phyloP scores from a whole-genome alignment of 371 early-diverging fungal species.

The Choanephora cucurbitarum region DNA sequence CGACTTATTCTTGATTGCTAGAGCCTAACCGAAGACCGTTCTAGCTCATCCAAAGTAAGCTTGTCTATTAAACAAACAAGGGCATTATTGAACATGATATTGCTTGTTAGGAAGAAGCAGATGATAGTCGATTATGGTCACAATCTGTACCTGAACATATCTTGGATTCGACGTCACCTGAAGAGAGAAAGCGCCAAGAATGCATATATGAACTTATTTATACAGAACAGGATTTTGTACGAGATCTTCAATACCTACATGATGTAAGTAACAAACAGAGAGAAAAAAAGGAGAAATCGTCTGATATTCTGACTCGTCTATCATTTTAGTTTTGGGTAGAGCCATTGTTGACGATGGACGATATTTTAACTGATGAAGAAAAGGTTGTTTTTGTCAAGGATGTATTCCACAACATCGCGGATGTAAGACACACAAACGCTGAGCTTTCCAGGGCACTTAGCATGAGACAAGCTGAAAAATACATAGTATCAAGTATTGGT shows the following conservation, averaged over 20 bases:
- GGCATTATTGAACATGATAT: neutral
- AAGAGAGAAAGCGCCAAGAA: constrained; percentile 29
- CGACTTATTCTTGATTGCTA: too few species aligned
- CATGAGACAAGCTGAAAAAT: constrained; percentile 68
- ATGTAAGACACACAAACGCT: constrained; percentile 72
- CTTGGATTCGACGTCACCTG: constrained; percentile 8
- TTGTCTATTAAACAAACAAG: neutral
- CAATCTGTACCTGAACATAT: constrained; percentile 19
- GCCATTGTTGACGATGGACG: constrained; percentile 68
- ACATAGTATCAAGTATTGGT: constrained; percentile 74
- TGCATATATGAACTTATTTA: constrained; percentile 26
- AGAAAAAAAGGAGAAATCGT: too few species aligned
- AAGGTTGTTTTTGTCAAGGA: constrained; percentile 70
- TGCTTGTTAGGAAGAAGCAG: constrained; percentile 5
- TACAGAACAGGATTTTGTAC: constrained; percentile 27
- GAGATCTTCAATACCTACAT: constrained; percentile 16
- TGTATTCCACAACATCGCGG: constrained; percentile 82
- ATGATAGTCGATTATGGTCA: constrained; percentile 16
- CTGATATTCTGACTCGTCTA: neutral
- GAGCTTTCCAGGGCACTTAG: constrained; percentile 66
- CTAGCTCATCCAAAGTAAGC: neutral
- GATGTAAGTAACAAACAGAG: constrained; percentile 9
- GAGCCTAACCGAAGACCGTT: neutral
- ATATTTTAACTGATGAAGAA: constrained; percentile 52
- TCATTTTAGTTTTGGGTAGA: constrained; percentile 65